Evolutionary conservation across 441 rosid species (phyloP).

Genomic region (Populus hybrid): DNA sequence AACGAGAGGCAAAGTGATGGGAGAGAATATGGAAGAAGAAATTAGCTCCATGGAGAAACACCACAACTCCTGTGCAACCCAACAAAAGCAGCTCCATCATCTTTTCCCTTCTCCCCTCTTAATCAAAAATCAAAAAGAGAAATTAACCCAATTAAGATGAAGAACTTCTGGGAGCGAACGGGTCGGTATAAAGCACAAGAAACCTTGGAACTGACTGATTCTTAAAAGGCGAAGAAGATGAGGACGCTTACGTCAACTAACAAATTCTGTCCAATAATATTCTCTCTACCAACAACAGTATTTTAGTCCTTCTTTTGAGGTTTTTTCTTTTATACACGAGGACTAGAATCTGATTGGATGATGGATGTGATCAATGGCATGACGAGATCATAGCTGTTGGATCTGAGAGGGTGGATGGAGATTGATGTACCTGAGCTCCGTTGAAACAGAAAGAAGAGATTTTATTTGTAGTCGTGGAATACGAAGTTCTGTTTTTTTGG

Average conservation of each 20-base stretch:
- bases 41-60: constrained; percentile 63
- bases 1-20: constrained; percentile 42
- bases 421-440: background rate
- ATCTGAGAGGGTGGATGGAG: background rate
- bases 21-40: constrained; percentile 57
- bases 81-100: constrained; percentile 50
- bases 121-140: background rate
- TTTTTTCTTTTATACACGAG: background rate
- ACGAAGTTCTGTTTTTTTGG: too few species aligned
- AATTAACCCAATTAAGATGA: background rate
- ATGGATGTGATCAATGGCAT: background rate
- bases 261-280: background rate
- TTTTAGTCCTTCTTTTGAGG: background rate
- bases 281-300: background rate
- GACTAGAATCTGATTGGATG: background rate
- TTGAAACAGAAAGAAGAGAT: background rate
- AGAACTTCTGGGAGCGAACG: background rate
- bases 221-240: background rate
- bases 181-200: background rate
- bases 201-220: background rate
- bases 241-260: background rate
- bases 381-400: background rate
- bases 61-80: constrained; percentile 55
- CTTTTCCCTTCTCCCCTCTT: constrained; percentile 14
- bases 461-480: background rate